Percentiles rank a stretch among this genome's conserved stretches.
These are phyloP conservation scores for Hypoxylon sp. DNA, from an alignment of 2,329 filamentous ascomycete genomes.

Conservation along the genomic window DNA sequence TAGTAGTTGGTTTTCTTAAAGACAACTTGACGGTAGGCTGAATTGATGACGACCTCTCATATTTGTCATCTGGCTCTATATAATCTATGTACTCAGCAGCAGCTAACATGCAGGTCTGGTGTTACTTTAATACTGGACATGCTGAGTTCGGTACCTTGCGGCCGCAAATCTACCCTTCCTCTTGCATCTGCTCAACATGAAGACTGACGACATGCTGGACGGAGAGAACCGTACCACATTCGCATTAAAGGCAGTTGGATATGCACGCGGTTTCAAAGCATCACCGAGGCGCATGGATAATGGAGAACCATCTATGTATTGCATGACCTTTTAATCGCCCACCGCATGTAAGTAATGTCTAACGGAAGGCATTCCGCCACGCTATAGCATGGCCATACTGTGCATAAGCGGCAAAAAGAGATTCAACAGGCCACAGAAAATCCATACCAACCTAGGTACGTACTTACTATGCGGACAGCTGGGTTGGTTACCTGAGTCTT, in stretches of 20 bases:
- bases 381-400: conserved; percentile 22
- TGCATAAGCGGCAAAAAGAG: conserved; percentile 36
- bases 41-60: conserved; percentile 21
- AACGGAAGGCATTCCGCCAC: conserved; percentile 22
- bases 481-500: conserved; percentile 25
- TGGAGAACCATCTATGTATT: conserved; percentile 5
- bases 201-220: conserved; percentile 13
- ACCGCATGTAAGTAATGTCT: conserved; percentile 21
- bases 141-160: conserved; percentile 27
- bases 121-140: conserved; percentile 33
- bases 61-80: conserved; percentile 25
- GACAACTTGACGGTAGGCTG: not conserved
- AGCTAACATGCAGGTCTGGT: conserved; percentile 37
- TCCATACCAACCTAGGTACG: conserved; percentile 12
- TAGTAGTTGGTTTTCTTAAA: not conserved
- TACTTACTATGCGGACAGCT: conserved; percentile 5
- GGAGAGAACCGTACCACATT: conserved; percentile 3
- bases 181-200: not conserved
- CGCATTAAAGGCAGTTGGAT: conserved; percentile 14
- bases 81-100: conserved; percentile 8
- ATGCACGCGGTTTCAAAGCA: conserved; percentile 28
- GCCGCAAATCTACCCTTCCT: conserved; percentile 16
- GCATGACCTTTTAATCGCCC: conserved; percentile 39
- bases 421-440: conserved; percentile 23
- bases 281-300: conserved; percentile 27